Percentiles rank a stretch among this genome's conserved stretches.
Conservation (phyloP, 1,139 yeast species). For the Geotrichum fermentans region DNA sequence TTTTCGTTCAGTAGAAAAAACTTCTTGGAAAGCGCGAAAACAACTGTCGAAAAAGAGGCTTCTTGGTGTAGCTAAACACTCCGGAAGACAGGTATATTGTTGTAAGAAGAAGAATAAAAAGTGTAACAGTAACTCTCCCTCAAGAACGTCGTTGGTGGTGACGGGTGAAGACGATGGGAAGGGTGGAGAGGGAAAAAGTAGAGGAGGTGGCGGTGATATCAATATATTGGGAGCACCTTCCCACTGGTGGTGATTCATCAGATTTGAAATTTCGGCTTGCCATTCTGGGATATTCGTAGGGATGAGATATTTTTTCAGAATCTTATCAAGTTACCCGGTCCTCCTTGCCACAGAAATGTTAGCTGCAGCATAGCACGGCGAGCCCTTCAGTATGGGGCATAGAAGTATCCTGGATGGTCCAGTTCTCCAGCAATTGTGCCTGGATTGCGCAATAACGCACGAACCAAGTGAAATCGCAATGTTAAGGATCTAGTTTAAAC, state of each 20-base stretch:
- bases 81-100: background rate
- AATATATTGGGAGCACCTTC: no score
- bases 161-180: constrained; percentile 16
- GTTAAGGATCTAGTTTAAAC: no score
- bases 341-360: no score
- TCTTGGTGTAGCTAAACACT: constrained; percentile 10
- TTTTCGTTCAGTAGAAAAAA: constrained; percentile 21
- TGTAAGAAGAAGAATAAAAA: background rate
- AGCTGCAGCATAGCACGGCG: no score
- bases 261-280: background rate
- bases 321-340: constrained; percentile 8
- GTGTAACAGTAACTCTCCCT: constrained; percentile 7
- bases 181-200: constrained; percentile 9
- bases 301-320: background rate
- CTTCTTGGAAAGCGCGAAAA: background rate
- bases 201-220: constrained; percentile 8
- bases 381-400: no score
- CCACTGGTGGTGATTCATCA: no score
- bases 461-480: no score
- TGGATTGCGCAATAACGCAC: no score
- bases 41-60: background rate
- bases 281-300: background rate
- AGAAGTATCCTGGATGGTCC: no score
- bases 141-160: constrained; percentile 11
- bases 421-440: no score